Percentiles rank a stretch among this genome's conserved stretches.
These are phyloP conservation scores for Quercus glauca DNA, from an alignment of 306 rosid genomes.

Conservation along the genomic window DNA sequence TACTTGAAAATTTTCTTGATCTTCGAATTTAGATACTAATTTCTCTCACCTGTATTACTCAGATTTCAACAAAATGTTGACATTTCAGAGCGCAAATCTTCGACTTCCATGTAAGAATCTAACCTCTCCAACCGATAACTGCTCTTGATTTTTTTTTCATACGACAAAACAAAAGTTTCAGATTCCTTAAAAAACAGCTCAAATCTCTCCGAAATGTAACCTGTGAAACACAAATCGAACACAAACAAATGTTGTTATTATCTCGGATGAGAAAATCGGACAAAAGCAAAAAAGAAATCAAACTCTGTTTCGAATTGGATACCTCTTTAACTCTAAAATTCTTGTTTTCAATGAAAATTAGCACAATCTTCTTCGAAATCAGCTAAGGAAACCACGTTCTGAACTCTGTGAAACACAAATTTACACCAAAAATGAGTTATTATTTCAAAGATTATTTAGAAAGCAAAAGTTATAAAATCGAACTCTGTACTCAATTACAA, in stretches of 20 bases:
- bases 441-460: not conserved
- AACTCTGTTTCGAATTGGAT: not conserved
- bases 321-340: conserved; percentile 12
- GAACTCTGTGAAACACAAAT: conserved; percentile 21
- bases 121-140: not conserved
- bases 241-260: conserved; percentile 7
- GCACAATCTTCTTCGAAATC: conserved; percentile 20
- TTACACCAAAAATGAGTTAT: conserved; percentile 15
- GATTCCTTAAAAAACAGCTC: conserved; percentile 22
- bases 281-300: conserved; percentile 13
- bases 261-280: conserved; percentile 14
- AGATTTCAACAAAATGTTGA: conserved; percentile 30
- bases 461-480: conserved; percentile 2
- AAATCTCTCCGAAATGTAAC: conserved; percentile 31
- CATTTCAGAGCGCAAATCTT: conserved; percentile 43
- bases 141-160: conserved; percentile 10
- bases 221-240: conserved; percentile 31
- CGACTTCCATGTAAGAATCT: conserved; percentile 17
- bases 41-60: conserved; percentile 58
- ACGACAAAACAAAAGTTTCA: conserved; percentile 2
- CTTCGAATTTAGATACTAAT: conserved; percentile 15
- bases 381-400: not conserved
- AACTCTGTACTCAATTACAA: conserved; percentile 19
- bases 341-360: conserved; percentile 28
- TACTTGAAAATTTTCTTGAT: conserved; percentile 26